Percentiles rank a stretch among this genome's conserved stretches.
Conservation (phyloP, 148 eudicot species). For the Arctostaphylos glauca region DNA sequence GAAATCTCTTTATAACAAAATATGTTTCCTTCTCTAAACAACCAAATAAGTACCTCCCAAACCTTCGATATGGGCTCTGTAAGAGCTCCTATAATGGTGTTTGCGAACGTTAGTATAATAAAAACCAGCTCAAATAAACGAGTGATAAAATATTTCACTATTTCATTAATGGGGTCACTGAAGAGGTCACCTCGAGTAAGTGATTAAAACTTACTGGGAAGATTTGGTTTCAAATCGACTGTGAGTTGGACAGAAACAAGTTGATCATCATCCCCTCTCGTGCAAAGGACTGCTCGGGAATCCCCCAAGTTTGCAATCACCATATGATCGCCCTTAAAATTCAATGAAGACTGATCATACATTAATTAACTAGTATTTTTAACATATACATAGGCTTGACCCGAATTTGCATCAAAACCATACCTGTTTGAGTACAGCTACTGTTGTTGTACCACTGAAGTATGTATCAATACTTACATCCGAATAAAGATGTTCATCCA, state of each 20-base stretch:
- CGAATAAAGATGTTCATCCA: conserved; percentile 57
- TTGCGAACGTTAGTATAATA: background rate
- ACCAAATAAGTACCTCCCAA: background rate
- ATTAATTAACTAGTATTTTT: too few species aligned
- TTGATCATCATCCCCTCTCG: conserved; percentile 46
- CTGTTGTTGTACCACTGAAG: conserved; percentile 75
- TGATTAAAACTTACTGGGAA: conserved; percentile 33
- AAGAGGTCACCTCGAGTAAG: background rate
- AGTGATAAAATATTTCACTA: background rate
- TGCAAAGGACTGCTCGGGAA: conserved; percentile 76
- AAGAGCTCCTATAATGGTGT: background rate
- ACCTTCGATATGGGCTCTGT: background rate
- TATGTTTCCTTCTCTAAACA: background rate
- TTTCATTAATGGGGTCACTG: background rate
- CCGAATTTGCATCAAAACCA: background rate
- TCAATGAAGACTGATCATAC: background rate
- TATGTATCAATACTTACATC: conserved; percentile 60
- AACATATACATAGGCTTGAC: background rate
- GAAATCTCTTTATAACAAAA: background rate
- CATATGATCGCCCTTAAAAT: conserved; percentile 52
- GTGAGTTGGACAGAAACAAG: conserved; percentile 61
- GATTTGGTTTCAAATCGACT: conserved; percentile 76
- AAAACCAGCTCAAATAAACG: background rate
- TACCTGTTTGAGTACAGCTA: conserved; percentile 73
- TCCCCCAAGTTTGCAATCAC: conserved; percentile 82